A percentile compares a stretch with the other conserved stretches of the same genome.
phyloP scores from a whole-genome alignment of 225 moss, liverwort and hornwort genomes.

The Bryum argenteum region DNA sequence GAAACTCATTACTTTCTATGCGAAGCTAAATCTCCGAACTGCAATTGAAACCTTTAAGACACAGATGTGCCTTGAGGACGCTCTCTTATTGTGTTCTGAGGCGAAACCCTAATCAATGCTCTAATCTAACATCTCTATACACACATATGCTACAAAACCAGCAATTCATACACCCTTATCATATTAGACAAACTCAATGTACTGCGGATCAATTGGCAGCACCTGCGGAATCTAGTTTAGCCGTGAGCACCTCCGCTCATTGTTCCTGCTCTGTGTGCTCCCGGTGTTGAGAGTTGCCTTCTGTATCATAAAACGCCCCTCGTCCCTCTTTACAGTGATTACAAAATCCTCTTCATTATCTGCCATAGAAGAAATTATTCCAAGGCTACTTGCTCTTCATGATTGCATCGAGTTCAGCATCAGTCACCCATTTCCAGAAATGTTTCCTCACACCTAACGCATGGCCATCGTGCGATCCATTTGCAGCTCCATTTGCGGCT shows the following conservation, averaged over 20 bases:
- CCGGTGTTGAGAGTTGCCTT: constrained; percentile 2
- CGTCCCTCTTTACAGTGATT: constrained; percentile 28
- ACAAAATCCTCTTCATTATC: constrained; percentile 31
- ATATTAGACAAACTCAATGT: constrained; percentile 22
- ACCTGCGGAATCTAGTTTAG: constrained; percentile 10
- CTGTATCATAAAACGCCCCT: constrained; percentile 17
- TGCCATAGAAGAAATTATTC: constrained; percentile 30
- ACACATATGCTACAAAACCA: constrained; percentile 30
- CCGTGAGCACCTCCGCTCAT: constrained; percentile 1
- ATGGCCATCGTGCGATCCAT: constrained; percentile 37
- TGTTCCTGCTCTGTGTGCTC: neutral
- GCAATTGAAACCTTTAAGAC: neutral
- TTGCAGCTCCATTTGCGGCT: constrained; percentile 23
- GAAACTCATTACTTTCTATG: neutral
- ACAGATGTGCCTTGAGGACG: neutral
- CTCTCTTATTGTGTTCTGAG: constrained; percentile 21
- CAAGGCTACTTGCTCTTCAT: constrained; percentile 37
- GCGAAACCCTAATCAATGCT: constrained; percentile 32
- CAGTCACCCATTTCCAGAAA: constrained; percentile 58
- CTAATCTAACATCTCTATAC: constrained; percentile 25
- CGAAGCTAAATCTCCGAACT: neutral
- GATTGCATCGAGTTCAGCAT: constrained; percentile 44
- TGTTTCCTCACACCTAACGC: constrained; percentile 56
- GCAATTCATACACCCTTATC: constrained; percentile 26
- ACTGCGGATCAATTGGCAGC: neutral